Conservation (phyloP, 2,329 filamentous ascomycete species). For the Lasiodiplodia citricola region DNA sequence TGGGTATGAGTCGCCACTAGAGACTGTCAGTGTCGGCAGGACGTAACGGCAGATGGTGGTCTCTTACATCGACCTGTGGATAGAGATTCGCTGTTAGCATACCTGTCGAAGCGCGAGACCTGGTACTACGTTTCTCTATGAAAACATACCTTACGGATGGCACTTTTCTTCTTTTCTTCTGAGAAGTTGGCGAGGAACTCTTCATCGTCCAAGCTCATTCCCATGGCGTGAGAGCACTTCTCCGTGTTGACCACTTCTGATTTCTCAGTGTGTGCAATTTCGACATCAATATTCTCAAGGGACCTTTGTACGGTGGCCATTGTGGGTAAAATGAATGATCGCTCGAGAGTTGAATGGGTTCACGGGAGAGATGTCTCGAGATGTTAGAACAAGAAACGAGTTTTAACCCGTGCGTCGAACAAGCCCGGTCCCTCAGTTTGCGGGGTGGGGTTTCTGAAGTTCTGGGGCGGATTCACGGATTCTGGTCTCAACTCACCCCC, state of each 20-base stretch:
- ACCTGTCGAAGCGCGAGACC: background rate
- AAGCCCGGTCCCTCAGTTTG: background rate
- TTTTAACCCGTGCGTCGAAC: background rate
- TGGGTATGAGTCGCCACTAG: constrained; percentile 33
- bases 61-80: background rate
- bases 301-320: background rate
- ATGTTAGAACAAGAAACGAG: background rate
- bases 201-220: constrained; percentile 35
- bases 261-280: background rate
- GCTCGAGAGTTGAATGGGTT: too few species aligned
- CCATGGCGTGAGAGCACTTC: background rate
- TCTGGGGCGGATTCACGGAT: too few species aligned
- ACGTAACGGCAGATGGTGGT: background rate
- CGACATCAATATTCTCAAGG: background rate
- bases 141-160: constrained; percentile 32
- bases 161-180: constrained; percentile 32
- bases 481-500: too few species aligned
- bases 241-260: background rate
- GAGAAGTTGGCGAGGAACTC: constrained; percentile 35
- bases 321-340: too few species aligned
- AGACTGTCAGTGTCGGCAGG: background rate
- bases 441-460: background rate
- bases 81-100: background rate
- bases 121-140: background rate
- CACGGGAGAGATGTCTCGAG: background rate